Percentiles rank a stretch among this genome's conserved stretches.
These are phyloP conservation scores for Diplodia scrobiculata DNA, from an alignment of 2,329 filamentous ascomycete species.

Conservation along the genomic window DNA sequence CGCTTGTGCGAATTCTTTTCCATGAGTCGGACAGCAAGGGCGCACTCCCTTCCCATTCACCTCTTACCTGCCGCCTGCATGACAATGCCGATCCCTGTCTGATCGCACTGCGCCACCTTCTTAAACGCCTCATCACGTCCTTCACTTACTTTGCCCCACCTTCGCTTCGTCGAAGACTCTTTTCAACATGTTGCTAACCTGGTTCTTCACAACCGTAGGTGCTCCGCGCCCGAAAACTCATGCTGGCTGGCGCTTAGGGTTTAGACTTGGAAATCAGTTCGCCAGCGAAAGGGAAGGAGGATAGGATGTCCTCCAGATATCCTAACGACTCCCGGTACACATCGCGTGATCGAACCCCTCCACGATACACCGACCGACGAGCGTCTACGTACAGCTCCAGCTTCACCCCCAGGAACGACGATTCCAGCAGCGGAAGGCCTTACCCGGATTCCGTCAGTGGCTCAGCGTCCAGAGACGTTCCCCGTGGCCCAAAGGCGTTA, in stretches of 20 bases:
- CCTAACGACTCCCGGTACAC: slow-evolving; percentile 35
- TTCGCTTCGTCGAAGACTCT: neutral
- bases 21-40: neutral
- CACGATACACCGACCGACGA: slow-evolving; percentile 69
- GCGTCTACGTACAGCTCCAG: slow-evolving; percentile 64
- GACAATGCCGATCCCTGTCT: neutral
- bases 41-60: neutral
- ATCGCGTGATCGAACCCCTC: slow-evolving; percentile 49
- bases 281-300: slow-evolving; percentile 36
- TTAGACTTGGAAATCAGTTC: slow-evolving; percentile 38
- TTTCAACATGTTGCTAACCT: slow-evolving; percentile 5
- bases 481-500: slow-evolving; percentile 78
- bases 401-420: slow-evolving; percentile 55
- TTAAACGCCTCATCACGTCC: neutral
- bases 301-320: slow-evolving; percentile 34
- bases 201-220: slow-evolving; percentile 1
- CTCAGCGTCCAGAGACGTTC: slow-evolving; percentile 61
- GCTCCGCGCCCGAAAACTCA: slow-evolving; percentile 22
- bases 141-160: neutral
- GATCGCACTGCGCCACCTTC: neutral
- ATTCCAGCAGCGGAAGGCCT: slow-evolving; percentile 35
- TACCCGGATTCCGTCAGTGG: slow-evolving; percentile 36
- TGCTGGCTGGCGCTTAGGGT: slow-evolving; percentile 15
- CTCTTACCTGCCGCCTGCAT: neutral
- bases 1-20: neutral